Base-by-base conservation (phyloP, 495 filamentous ascomycete species). In the Aspergillus panamensis region DNA sequence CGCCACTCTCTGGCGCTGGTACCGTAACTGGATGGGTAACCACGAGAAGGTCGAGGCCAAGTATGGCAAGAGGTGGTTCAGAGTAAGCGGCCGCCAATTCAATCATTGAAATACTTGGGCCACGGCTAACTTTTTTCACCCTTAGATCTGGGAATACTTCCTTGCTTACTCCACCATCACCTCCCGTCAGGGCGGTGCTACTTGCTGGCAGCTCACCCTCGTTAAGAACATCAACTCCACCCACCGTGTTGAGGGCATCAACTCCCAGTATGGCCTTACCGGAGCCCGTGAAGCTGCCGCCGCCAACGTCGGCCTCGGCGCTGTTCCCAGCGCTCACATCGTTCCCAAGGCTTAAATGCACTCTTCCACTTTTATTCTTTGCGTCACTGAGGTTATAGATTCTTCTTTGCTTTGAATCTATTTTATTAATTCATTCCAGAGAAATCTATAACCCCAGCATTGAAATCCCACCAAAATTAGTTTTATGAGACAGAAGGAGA, bases 171-270 rank as follows among this genome's bases (percentile, higher is more conserved):
- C 91, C 3, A 96, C 91, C 66, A 97, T 98, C 74, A 85, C 87
- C 69, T 92, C 93, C 30, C 87, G 94, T 65, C 94, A 98, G 75
- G 94, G 94, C 58, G 81, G 80, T 63, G 95, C 94, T 49, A 92
- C 92, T 43, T 97, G 95, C 83, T 98, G 88, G 79, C 95, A 97
- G 79, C 92, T 98, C 71, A 88, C 82, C 45, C 74, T 95, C 49
- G 90, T 96, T 73, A 98, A 98, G 88, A 98, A 97, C 76, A 82
- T 97, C 78, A 98, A 98, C 80, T 90, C 90, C 25, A 94, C 87
- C 54, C 94, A 98, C 78, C 89, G 94, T 62, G 75, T 96, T 59
- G 91, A 97, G 70, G 94, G 93, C 48, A 82, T 97, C 62, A 65
- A 78, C 6, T 84, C 76, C 43, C 92, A 96, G 64, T 91, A 82